Percentiles rank a stretch among this genome's conserved stretches.
These are phyloP conservation scores for Komagataella populi DNA, from an alignment of 805 yeast species.

Conservation along the genomic window DNA sequence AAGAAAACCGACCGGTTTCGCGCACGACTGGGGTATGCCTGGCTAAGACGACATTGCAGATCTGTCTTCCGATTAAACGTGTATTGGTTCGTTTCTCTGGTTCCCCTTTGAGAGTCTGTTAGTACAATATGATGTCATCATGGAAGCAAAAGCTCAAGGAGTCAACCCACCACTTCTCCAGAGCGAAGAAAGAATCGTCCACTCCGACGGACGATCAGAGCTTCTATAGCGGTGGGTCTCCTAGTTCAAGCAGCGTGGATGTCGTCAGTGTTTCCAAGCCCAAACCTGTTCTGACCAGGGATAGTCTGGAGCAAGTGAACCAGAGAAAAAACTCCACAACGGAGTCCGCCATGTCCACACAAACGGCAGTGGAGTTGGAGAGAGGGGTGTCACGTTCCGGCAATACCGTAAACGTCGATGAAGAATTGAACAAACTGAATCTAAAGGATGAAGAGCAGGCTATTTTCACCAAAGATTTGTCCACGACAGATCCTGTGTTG, in stretches of 20 bases:
- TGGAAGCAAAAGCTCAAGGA: slow-evolving; percentile 5
- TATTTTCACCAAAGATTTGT: slow-evolving; percentile 13
- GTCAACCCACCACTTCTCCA: slow-evolving; percentile 1
- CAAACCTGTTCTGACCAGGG: not conserved
- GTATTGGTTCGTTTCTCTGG: not conserved
- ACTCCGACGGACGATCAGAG: not conserved
- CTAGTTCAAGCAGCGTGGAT: not conserved
- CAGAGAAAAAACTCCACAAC: not conserved
- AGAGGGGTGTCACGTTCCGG: not conserved
- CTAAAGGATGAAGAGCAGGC: slow-evolving; percentile 1
- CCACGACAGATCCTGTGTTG: slow-evolving; percentile 19
- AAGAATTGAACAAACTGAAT: not conserved
- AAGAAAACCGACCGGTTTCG: not conserved
- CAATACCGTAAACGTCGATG: not conserved
- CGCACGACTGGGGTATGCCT: not conserved
- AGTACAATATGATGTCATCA: slow-evolving; percentile 2
- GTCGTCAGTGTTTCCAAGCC: not conserved
- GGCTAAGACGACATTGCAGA: not conserved
- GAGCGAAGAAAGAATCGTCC: not conserved
- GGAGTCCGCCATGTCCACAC: not conserved
- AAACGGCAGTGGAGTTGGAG: not conserved
- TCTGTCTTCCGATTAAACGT: not conserved
- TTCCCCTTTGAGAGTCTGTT: not conserved
- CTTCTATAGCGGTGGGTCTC: not conserved
- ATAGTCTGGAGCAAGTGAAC: not conserved